phyloP scores from a whole-genome alignment of 2,329 filamentous ascomycete species.

The Thelonectria blattea region DNA sequence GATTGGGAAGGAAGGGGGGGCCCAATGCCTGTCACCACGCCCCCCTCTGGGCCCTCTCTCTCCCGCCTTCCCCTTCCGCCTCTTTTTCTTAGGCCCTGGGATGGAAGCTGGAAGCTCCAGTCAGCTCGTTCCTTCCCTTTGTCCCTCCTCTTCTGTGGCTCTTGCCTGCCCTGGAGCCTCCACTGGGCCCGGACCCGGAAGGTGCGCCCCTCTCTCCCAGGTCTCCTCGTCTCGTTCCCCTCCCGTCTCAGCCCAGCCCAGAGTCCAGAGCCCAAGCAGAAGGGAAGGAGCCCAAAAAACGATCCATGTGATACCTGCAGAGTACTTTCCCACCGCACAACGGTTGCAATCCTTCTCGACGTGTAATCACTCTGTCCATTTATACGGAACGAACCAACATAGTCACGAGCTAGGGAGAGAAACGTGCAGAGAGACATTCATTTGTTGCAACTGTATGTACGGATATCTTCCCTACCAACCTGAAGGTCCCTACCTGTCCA shows the following conservation, averaged over 20 bases:
- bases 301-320: neutral
- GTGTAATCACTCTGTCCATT: neutral
- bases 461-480: no score
- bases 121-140: no score
- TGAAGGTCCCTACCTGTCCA: no score
- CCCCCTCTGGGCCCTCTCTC: neutral
- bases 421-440: neutral
- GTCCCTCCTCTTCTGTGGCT: neutral
- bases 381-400: neutral
- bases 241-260: neutral
- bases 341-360: neutral
- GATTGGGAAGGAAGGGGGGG: neutral
- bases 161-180: neutral
- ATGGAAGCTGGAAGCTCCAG: no score
- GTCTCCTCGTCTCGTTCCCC: no score
- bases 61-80: conserved; percentile 5
- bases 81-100: neutral
- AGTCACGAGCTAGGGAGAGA: neutral
- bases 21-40: neutral
- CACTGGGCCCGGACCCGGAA: neutral
- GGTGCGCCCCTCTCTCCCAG: no score
- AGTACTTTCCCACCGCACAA: neutral
- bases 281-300: neutral
- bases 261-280: neutral
- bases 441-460: no score